Percentiles rank a stretch among this genome's conserved stretches.
phyloP scores from a whole-genome alignment of 129 eudicot species.

The Scalesia atractyloides region DNA sequence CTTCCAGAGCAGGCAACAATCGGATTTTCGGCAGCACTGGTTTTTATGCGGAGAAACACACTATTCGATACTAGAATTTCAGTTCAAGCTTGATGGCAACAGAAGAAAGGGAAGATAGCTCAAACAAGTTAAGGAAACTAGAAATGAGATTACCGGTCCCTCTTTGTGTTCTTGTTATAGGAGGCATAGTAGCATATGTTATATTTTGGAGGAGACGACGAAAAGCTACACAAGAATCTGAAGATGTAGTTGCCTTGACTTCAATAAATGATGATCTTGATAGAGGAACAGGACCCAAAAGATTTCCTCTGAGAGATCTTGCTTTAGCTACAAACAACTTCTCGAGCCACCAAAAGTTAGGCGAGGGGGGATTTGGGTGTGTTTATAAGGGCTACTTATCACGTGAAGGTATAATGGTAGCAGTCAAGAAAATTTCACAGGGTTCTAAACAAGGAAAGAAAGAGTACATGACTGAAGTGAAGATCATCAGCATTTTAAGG shows the following conservation, averaged over 20 bases:
- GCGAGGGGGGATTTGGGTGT: constrained; percentile 57
- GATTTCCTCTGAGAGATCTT: constrained; percentile 38
- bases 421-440: constrained; percentile 49
- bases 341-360: constrained; percentile 36
- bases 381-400: constrained; percentile 51
- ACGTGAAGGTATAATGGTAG: constrained; percentile 26
- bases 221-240: neutral
- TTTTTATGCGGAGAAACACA: neutral
- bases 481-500: constrained; percentile 49
- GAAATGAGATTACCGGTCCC: constrained; percentile 8
- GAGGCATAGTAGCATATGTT: neutral
- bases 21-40: constrained; percentile 49
- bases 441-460: constrained; percentile 56
- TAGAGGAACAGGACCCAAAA: constrained; percentile 36
- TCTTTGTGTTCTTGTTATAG: constrained; percentile 11
- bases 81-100: constrained; percentile 21
- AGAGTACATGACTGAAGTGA: constrained; percentile 53
- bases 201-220: neutral
- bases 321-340: constrained; percentile 44
- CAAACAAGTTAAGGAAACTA: constrained; percentile 8
- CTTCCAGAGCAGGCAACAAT: constrained; percentile 37
- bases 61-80: constrained; percentile 41
- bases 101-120: neutral
- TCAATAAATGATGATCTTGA: constrained; percentile 50
- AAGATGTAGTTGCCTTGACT: constrained; percentile 21